These are phyloP conservation scores for Boletus pseudo-olivaceus DNA, from an alignment of 768 basidiomycete species.

Conservation along the genomic window DNA sequence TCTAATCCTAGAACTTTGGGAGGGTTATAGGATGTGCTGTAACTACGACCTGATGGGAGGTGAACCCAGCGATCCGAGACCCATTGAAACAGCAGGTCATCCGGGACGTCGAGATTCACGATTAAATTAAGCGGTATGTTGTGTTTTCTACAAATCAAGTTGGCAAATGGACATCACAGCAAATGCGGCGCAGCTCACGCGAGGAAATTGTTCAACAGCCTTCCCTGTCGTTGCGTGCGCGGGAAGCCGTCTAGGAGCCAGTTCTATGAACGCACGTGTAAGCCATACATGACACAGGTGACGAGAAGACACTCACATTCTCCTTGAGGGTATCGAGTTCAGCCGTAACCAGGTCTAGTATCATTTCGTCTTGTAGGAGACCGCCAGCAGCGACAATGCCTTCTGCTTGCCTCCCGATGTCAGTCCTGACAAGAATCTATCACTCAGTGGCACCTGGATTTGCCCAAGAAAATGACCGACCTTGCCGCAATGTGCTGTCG, in stretches of 20 bases:
- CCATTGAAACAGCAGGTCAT: constrained; percentile 74
- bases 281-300: background rate
- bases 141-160: constrained; percentile 44
- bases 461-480: constrained; percentile 28
- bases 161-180: background rate
- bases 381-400: constrained; percentile 73
- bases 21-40: constrained; percentile 83
- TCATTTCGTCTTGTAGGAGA: constrained; percentile 71
- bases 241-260: constrained; percentile 94
- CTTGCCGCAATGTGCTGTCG: constrained; percentile 74
- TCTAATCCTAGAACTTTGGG: constrained; percentile 76
- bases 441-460: background rate
- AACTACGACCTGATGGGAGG: constrained; percentile 78
- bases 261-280: constrained; percentile 43
- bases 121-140: constrained; percentile 69
- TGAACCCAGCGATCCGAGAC: constrained; percentile 88
- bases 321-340: constrained; percentile 62
- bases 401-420: constrained; percentile 72
- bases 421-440: constrained; percentile 43
- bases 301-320: constrained; percentile 42
- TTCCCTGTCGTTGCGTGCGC: constrained; percentile 76
- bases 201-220: constrained; percentile 70
- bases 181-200: constrained; percentile 40
- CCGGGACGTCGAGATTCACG: constrained; percentile 80
- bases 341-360: constrained; percentile 70